Base-by-base conservation (phyloP, 192 early-diverging fungal genomes). In the Geranomyces michiganensis region DNA sequence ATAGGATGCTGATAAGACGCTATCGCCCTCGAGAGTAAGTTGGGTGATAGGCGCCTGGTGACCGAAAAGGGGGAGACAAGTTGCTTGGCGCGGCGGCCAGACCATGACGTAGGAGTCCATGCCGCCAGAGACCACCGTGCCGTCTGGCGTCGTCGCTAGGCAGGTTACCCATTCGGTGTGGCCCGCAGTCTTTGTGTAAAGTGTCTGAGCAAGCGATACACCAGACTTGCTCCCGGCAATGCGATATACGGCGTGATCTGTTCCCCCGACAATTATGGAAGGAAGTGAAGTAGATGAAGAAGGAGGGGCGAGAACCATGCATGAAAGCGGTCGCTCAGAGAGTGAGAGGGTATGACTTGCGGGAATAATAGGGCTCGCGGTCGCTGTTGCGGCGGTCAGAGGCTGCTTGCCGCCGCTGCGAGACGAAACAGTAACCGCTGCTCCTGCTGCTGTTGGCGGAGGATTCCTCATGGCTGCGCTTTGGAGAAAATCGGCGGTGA, bases 161-260 rank as follows among this genome's bases (percentile, higher is more conserved):
- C 67, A 70, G 6, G 74, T 70, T 12, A 75, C 74, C 74, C 74
- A 75, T 24, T 75, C 74, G 13, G 47, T 53, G 45, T 75, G 74
- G 12, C 74, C 74, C 19, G 26, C 12, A 1, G 22, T 29, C 33
- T 75, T 75, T 45, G 45, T 70, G 68, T 75, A 75, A 5, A 75
- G 67, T 0, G 67, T 64, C 13, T 26, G 60, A 12, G 21, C 41
- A 15, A 64, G 60, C 36, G 24, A 32, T 13, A 67, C 9, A 3
- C n/a, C 65, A 12, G 21, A 19, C 33, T 1, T 4, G 1, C 17
- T 8, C 2, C 62, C 62, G 8, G 41, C 43, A 6, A 64, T 36
- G 15, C n/a, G 36, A 33, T 74, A 74, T 9, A 74, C 26, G 9
- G 73, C 73, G 60, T 74, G 73, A 46, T 74, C 73, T 12, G 73